Evolutionary conservation across 768 basidiomycete genomes (phyloP), one percentile per base, ranked within the genome.

Genomic region (Termitomyces sp.): DNA sequence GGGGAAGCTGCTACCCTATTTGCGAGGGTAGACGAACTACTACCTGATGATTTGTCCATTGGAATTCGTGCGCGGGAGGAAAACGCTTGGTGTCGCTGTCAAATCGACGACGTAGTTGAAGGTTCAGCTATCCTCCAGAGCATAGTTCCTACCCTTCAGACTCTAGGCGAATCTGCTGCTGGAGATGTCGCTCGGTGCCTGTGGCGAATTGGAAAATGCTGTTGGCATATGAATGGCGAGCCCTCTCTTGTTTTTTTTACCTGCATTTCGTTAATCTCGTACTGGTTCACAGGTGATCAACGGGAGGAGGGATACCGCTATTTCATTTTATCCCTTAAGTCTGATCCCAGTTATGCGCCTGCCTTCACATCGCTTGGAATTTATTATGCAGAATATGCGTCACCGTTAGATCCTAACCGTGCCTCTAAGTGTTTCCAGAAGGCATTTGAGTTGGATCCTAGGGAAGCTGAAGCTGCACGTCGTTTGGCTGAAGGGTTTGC

Each of bases 371-470:
- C 93, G 1, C 82, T 99, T 2, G 97, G 97, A 7, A 75, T 92
- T 48, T 94, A 94, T 72, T 98, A 98, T 70, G 72, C 81, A 20
- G 88, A 94, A 43, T 77, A 74, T 57, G 74, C 81, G 3, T 72
- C 76, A 11, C 92, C 93, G 0, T 83, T 87, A 0, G 95, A 98
- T 70, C 86, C 84, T 24, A 82, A 83, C 6, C 85, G 95, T 38
- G 90, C 96, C 0, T 88, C 91, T 3, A 95, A 94, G 68, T 98
- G 96, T 68, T 98, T 96, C 71, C 94, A 98, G 66, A 98, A 96
- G 66, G 97, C 96, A 0, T 98, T 99, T 65, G 97, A 98, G 70
- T 83, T 98, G 5, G 96, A 98, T 72, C 82, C 94, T 2, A 81
- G 89, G 16, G 92, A 99, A 71, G 85, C 80, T 11, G 84, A 88